These are phyloP conservation scores for Pseudonitzschia delicatissima DNA, from an alignment of 108 stramenopile genomes.

Conservation along the genomic window DNA sequence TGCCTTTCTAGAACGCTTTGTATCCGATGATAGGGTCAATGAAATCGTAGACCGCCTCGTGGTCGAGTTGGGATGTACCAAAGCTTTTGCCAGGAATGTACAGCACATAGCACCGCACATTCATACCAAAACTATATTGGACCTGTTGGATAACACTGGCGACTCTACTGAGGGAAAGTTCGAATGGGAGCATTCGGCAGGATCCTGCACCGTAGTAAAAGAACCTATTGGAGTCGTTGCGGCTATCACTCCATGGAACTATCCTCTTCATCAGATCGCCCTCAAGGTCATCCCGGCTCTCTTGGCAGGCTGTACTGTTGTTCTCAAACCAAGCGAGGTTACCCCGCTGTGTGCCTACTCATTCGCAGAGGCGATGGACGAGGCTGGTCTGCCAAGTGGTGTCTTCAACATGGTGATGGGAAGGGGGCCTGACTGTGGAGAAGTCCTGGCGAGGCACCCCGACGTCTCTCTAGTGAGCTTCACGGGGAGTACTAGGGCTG, in stretches of 20 bases:
- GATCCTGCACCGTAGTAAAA: constrained; percentile 46
- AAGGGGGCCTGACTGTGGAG: constrained; percentile 3
- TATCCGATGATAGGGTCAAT: background rate
- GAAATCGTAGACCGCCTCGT: background rate
- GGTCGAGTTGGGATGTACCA: background rate
- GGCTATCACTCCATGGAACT: constrained; percentile 85
- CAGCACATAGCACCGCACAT: background rate
- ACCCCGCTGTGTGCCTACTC: constrained; percentile 65
- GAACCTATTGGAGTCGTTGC: constrained; percentile 81
- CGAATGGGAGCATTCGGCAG: constrained; percentile 2
- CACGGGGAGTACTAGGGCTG: constrained; percentile 63
- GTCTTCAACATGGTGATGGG: constrained; percentile 80
- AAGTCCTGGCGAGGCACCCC: background rate
- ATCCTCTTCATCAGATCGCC: constrained; percentile 71
- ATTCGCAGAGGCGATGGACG: constrained; percentile 44
- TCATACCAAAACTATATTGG: background rate
- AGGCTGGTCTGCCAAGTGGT: constrained; percentile 79
- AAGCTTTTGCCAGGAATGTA: background rate
- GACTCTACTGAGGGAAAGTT: background rate
- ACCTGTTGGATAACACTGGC: background rate
- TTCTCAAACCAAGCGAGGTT: constrained; percentile 81
- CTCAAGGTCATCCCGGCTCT: constrained; percentile 85
- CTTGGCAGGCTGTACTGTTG: constrained; percentile 76
- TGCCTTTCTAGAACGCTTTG: background rate
- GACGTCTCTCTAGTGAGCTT: constrained; percentile 58